A percentile compares a stretch with the other conserved stretches of the same genome.
Conservation (phyloP, 345 rosid genomes). For the Alliaria petiolata region DNA sequence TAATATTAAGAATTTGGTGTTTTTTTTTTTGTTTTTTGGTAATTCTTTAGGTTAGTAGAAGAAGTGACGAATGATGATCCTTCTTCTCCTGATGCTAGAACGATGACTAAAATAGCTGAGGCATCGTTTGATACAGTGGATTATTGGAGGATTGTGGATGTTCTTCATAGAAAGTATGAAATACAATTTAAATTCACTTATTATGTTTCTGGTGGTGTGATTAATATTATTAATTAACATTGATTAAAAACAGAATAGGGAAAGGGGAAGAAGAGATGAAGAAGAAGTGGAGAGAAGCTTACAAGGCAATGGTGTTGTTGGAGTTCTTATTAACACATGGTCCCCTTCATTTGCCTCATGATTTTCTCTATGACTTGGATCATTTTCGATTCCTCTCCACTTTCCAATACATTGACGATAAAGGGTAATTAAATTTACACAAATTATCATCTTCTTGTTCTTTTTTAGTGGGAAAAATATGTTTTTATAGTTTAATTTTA, state of each 20-base stretch:
- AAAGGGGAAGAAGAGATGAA: conserved; percentile 47
- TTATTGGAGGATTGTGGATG: conserved; percentile 64
- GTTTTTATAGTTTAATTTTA: no score
- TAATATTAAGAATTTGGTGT: not conserved
- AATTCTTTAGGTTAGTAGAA: conserved; percentile 23
- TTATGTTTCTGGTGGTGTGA: not conserved
- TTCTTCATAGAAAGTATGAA: conserved; percentile 48
- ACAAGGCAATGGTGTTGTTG: conserved; percentile 53
- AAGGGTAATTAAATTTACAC: not conserved
- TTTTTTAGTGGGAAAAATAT: no score
- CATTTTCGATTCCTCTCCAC: conserved; percentile 45
- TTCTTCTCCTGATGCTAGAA: conserved; percentile 50
- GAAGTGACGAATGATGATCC: conserved; percentile 55
- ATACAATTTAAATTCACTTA: no score
- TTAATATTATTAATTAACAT: not conserved
- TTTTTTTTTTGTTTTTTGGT: not conserved
- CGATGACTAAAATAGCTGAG: conserved; percentile 55
- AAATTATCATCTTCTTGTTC: no score
- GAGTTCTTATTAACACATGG: conserved; percentile 61
- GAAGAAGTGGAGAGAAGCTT: conserved; percentile 62
- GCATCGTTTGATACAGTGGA: conserved; percentile 47
- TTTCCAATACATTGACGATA: conserved; percentile 40
- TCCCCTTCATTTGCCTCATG: conserved; percentile 45
- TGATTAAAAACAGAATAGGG: conserved; percentile 34
- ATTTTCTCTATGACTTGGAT: conserved; percentile 42